phyloP scores from a whole-genome alignment of 2,329 filamentous ascomycete species.

The Cyanodermella asteris region DNA sequence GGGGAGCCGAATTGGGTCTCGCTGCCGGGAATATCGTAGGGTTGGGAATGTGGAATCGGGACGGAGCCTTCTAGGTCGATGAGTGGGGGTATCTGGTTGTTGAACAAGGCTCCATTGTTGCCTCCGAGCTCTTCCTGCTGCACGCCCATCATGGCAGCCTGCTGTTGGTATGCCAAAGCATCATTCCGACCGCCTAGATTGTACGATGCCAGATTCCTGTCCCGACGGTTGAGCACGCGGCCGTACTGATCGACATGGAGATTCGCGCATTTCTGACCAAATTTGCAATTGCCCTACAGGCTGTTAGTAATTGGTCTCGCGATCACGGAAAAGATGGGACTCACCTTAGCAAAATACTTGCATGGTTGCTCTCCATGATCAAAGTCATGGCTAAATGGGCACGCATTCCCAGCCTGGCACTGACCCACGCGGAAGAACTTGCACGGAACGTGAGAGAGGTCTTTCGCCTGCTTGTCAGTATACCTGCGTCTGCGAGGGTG shows the following conservation, averaged over 20 bases:
- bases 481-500: no score
- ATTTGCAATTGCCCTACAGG: slow-evolving; percentile 85
- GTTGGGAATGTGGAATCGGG: slow-evolving; percentile 14
- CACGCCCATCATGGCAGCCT: slow-evolving; percentile 47
- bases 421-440: slow-evolving; percentile 96
- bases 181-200: slow-evolving; percentile 46
- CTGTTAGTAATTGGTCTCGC: slow-evolving; percentile 2
- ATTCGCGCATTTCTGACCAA: slow-evolving; percentile 91
- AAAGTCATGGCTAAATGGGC: slow-evolving; percentile 82
- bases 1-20: slow-evolving; percentile 64
- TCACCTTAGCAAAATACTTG: slow-evolving; percentile 97
- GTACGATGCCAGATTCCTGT: slow-evolving; percentile 29
- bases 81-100: slow-evolving; percentile 18
- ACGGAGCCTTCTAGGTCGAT: slow-evolving; percentile 16
- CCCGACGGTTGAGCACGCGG: slow-evolving; percentile 62
- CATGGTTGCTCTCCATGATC: slow-evolving; percentile 70
- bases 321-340: slow-evolving; percentile 9
- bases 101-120: slow-evolving; percentile 25
- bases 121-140: slow-evolving; percentile 42
- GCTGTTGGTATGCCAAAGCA: slow-evolving; percentile 37
- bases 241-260: slow-evolving; percentile 90
- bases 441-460: slow-evolving; percentile 93
- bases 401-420: slow-evolving; percentile 88
- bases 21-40: slow-evolving; percentile 31
- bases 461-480: slow-evolving; percentile 32